Conservation (phyloP, 2,329 filamentous ascomycete species). For the Neopestalotiopsis rosae region DNA sequence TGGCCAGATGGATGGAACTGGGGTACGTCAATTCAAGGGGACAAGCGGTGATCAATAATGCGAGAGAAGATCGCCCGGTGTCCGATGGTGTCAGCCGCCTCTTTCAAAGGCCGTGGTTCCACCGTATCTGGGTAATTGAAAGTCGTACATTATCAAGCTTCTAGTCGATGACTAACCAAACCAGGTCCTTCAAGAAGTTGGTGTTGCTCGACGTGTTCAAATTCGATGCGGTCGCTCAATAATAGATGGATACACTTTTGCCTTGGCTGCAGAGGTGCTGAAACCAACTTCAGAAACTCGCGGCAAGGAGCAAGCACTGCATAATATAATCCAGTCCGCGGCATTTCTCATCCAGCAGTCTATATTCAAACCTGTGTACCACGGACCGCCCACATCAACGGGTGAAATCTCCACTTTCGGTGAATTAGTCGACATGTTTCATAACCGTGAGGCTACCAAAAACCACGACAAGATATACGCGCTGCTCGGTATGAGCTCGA, state of each 20-base stretch:
- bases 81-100: neutral
- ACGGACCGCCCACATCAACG: neutral
- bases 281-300: neutral
- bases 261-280: neutral
- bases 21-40: too few species aligned
- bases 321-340: conserved; percentile 4
- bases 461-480: conserved; percentile 28
- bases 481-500: conserved; percentile 22
- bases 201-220: neutral
- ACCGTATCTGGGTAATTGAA: neutral
- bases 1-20: too few species aligned
- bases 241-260: neutral
- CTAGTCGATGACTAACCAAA: too few species aligned
- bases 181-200: neutral
- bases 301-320: neutral
- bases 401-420: conserved; percentile 20
- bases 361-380: neutral
- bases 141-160: too few species aligned
- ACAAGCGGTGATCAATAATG: too few species aligned
- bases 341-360: conserved; percentile 22
- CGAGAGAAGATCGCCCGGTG: too few species aligned
- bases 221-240: neutral
- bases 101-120: neutral
- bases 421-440: conserved; percentile 25
- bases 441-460: conserved; percentile 24